Evolutionary conservation across 169 alveolate species (phyloP), one percentile per base, ranked within the genome.

Genomic region (Plasmodium gonderi): DNA sequence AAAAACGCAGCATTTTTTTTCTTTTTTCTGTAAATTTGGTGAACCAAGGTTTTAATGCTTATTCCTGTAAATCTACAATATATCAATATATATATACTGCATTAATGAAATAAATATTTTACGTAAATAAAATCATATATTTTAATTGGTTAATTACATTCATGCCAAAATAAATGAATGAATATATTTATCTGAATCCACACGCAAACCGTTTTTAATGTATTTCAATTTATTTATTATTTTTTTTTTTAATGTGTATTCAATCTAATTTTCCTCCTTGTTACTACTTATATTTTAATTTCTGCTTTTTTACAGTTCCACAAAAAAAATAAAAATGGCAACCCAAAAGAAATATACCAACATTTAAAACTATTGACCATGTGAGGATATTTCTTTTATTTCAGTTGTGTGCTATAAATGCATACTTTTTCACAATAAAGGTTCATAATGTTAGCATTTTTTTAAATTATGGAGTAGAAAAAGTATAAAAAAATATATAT

Each of bases 171-270:
- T 74, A 45, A 17, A 44, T 44, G 80, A n/a, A n/a, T n/a, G n/a
- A n/a, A n/a, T 44, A 38, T 45, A 12, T 45, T 20, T 44, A 33
- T 49, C 33, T n/a, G n/a, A 45, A 45, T 74, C 80, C 31, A 45
- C 67, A 5, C 64, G 80, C 17, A 49, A 74, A 26, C 8, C 64
- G n/a, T 4, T 3, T 38, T 45, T 49, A 20, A 74, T 33, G 2
- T 45, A 74, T 23, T 45, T 74, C 17, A 45, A 91, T 91, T 11
- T 6, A 29, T 60, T 60, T 20, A 23, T 20, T 60, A 91, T 91
- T 11, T 6, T 36, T 60, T 60, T 20, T 60, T 20, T 60, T 20
- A 60, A 23, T 60, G 6, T 60, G 6, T 23, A 17, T 36, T 23
- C 26, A 60, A n/a, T 29, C 36, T 11, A 20, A 20, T 60, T 54